phyloP scores from a whole-genome alignment of 169 alveolate species.

The Cryptosporidium baileyi region DNA sequence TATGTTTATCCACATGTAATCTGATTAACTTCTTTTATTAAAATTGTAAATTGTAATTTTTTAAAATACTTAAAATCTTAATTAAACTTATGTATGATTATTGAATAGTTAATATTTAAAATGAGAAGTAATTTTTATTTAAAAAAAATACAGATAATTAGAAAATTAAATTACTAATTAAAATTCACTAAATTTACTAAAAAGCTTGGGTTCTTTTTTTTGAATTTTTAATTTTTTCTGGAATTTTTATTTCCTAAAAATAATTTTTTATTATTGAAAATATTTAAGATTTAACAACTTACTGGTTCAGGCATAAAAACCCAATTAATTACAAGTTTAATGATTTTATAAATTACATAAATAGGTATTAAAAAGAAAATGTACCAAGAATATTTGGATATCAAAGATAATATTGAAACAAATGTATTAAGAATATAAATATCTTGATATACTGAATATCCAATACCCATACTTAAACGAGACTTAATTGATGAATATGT shows the following conservation, averaged over 20 bases:
- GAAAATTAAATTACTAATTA: too few relatives aligned
- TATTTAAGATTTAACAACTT: constrained; percentile 1
- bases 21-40: too few relatives aligned
- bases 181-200: too few relatives aligned
- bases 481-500: constrained; percentile 49
- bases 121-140: not conserved
- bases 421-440: constrained; percentile 44
- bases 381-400: constrained; percentile 55
- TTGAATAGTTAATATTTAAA: not conserved
- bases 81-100: too few relatives aligned
- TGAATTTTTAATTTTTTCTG: not conserved
- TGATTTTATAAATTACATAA: constrained; percentile 20
- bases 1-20: too few relatives aligned
- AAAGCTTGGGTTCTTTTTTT: not conserved
- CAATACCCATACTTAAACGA: constrained; percentile 42
- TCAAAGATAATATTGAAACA: constrained; percentile 21
- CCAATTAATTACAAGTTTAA: constrained; percentile 42
- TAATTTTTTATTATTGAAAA: too few relatives aligned
- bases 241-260: constrained; percentile 27
- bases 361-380: constrained; percentile 50
- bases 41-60: too few relatives aligned
- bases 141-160: too few relatives aligned
- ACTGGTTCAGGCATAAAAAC: constrained; percentile 71
- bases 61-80: too few relatives aligned
- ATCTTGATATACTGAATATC: constrained; percentile 66